Base-by-base conservation (phyloP, 495 filamentous ascomycete genomes). In the Penicillium arizonense region DNA sequence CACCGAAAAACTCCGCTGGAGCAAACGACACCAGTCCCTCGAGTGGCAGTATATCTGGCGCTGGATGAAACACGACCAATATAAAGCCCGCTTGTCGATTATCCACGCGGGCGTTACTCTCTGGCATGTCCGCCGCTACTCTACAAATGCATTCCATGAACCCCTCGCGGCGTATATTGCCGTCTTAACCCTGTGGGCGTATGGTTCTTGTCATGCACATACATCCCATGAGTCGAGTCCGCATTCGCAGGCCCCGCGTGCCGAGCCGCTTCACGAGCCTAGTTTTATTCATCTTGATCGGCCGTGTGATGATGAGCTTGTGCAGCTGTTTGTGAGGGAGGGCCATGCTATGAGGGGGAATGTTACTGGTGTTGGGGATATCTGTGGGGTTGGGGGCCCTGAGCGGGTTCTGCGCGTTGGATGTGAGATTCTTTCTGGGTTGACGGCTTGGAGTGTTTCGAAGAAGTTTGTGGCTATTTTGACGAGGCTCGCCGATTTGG, bases 61-160 rank as follows among this genome's bases (percentile, higher is more conserved):
- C 33, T 81, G 79, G 79, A 73, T 76, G 11, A 64, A 64, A 11
- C 68, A 80, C 50, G 76, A 80, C 47, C 76, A 80, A 53, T 76
- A 79, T 56, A 82, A 82, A 57, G 79, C 79, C 14, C 73, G 79
- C 5, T 62, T 82, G 3, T 76, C 78, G 13, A 73, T 81, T n/a
- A 72, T 81, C 4, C 79, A 82, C 51, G 75, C 78, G 6, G 79
- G 79, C 0, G 64, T 69, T 5, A 61, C 73, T 1, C 69, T 82
- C 23, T 81, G 76, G 72, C 75, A 82, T 48, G 60, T 80, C 3
- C 71, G 76, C 16, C 68, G 74, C 14, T 78, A 76, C 50, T 76
- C 77, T 8, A 68, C 63, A 0, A 73, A 71, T 50, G 69, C 69
- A 20, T 81, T 82, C 26, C 77, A 81, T 47, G 79, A 82, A 44